Percentiles rank a stretch among this genome's conserved stretches.
Conservation (phyloP, 345 rosid genomes). For the Aurinia saxatilis region DNA sequence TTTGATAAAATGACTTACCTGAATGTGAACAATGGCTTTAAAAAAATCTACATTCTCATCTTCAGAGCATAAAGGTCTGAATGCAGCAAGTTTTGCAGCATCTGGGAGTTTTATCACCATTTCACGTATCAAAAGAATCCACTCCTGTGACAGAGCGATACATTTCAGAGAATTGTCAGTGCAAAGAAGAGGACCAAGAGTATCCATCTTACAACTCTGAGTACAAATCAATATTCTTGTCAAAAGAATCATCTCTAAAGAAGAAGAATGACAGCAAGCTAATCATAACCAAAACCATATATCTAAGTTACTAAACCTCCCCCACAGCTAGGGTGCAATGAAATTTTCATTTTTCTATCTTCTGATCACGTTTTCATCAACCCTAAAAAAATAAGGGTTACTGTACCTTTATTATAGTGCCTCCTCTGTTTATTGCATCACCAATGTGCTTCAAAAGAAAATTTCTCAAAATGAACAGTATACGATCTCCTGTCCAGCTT, state of each 20-base stretch:
- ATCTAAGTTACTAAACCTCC: not conserved
- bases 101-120: constrained; percentile 79
- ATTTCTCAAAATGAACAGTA: constrained; percentile 45
- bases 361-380: not conserved
- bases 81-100: constrained; percentile 45
- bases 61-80: constrained; percentile 64
- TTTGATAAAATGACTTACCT: constrained; percentile 36
- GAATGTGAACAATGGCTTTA: constrained; percentile 63
- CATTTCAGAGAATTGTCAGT: not conserved
- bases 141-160: constrained; percentile 48
- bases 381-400: not conserved
- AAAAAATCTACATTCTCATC: constrained; percentile 88
- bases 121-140: constrained; percentile 74
- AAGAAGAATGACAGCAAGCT: not conserved
- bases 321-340: not conserved
- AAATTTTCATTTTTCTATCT: not conserved
- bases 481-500: constrained; percentile 50
- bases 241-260: not conserved
- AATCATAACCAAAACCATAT: not conserved
- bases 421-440: constrained; percentile 51
- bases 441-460: constrained; percentile 67
- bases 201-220: not conserved
- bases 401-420: constrained; percentile 57
- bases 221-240: not conserved
- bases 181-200: not conserved